phyloP scores from a whole-genome alignment of 306 rosid genomes.

The Vicia sativa region DNA sequence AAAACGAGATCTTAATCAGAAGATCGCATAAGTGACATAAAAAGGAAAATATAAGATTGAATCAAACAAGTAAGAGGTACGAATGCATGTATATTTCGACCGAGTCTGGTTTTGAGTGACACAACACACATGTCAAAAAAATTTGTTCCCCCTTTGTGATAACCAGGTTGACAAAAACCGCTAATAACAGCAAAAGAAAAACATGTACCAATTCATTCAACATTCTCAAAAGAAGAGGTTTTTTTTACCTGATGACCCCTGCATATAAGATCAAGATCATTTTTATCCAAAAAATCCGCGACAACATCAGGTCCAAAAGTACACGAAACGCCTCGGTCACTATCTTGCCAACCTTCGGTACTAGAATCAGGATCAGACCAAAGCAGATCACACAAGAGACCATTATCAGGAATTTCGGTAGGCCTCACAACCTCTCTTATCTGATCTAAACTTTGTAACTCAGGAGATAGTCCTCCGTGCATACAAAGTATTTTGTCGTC shows the following conservation, averaged over 20 bases:
- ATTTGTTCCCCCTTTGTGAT: too few species aligned
- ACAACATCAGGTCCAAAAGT: conserved; percentile 72
- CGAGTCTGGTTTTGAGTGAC: conserved; percentile 9
- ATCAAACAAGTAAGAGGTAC: background rate
- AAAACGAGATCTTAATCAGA: conserved; percentile 16
- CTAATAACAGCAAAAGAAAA: background rate
- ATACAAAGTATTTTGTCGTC: conserved; percentile 76
- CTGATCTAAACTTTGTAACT: conserved; percentile 66
- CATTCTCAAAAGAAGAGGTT: conserved; percentile 21
- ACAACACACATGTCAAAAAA: background rate
- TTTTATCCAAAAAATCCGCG: conserved; percentile 64
- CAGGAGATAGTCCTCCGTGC: conserved; percentile 89
- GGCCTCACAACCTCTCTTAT: conserved; percentile 68
- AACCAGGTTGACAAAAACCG: too few species aligned
- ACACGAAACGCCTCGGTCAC: conserved; percentile 77
- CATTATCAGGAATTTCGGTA: conserved; percentile 73
- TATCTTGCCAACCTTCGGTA: conserved; percentile 69
- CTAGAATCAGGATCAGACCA: conserved; percentile 81
- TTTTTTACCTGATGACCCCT: conserved; percentile 79
- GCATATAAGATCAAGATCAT: conserved; percentile 79
- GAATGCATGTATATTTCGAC: conserved; percentile 5
- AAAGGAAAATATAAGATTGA: background rate
- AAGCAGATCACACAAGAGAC: conserved; percentile 82
- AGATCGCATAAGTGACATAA: conserved; percentile 22
- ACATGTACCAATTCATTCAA: background rate